Conservation (phyloP, 441 rosid species). For the Euphorbia schlechtendalii region DNA sequence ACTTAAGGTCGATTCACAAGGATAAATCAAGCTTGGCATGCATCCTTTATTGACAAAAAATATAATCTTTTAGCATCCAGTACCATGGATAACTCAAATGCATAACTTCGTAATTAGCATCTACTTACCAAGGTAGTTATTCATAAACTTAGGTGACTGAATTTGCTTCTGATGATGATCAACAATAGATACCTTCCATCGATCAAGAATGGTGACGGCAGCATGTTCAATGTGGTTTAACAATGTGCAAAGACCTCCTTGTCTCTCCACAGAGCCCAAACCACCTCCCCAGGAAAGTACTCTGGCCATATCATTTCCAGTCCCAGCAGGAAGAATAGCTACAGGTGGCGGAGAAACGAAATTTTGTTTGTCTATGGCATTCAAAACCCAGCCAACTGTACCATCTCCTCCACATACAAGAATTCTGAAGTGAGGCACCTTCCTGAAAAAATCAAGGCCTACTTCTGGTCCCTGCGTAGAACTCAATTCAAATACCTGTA, state of each 20-base stretch:
- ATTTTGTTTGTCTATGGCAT: conserved; percentile 86
- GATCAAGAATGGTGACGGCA: conserved; percentile 93
- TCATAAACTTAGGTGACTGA: conserved; percentile 70
- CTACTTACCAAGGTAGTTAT: conserved; percentile 82
- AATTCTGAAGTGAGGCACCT: conserved; percentile 93
- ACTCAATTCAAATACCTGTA: conserved; percentile 85
- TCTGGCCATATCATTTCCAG: conserved; percentile 97
- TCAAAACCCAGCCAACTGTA: conserved; percentile 94
- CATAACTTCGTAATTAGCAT: background rate
- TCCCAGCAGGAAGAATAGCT: conserved; percentile 97
- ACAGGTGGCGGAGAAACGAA: conserved; percentile 96
- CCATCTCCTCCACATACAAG: conserved; percentile 99
- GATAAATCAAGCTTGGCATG: background rate
- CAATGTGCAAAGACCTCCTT: conserved; percentile 82
- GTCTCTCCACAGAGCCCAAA: conserved; percentile 81
- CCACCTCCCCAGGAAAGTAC: conserved; percentile 97
- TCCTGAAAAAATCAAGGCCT: conserved; percentile 81
- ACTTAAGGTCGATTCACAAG: background rate
- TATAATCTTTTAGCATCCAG: background rate
- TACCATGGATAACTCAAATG: background rate
- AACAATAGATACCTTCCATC: conserved; percentile 75
- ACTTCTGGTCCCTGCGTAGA: conserved; percentile 85
- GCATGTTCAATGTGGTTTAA: conserved; percentile 82
- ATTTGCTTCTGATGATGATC: conserved; percentile 67
- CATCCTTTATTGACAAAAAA: background rate